Conservation (phyloP, 768 basidiomycete species). For the Daedaleopsis sinensis region DNA sequence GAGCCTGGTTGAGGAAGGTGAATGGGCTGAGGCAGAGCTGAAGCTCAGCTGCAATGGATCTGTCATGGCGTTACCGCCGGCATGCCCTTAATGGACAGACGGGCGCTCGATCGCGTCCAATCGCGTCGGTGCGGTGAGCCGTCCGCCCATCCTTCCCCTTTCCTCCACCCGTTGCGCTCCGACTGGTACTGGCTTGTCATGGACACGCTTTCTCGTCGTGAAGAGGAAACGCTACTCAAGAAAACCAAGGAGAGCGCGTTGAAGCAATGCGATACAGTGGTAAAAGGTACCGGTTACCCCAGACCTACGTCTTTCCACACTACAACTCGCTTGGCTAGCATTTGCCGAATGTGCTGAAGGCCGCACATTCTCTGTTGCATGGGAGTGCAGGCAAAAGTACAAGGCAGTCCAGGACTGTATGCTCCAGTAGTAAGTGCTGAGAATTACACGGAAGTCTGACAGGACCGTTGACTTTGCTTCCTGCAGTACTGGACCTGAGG, state of each 20-base stretch:
- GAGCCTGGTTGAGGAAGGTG: background rate
- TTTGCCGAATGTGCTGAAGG: conserved; percentile 86
- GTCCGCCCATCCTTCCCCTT: conserved; percentile 11
- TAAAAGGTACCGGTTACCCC: conserved; percentile 57
- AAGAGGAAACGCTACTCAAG: conserved; percentile 86
- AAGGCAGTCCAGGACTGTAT: conserved; percentile 78
- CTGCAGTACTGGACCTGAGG: conserved; percentile 68
- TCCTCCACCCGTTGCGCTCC: conserved; percentile 5
- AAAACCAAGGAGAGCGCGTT: conserved; percentile 79
- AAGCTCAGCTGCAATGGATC: conserved; percentile 2
- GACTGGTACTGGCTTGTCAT: conserved; percentile 39
- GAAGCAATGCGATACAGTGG: conserved; percentile 74
- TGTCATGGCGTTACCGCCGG: conserved; percentile 18
- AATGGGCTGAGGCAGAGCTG: background rate
- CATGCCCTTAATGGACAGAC: background rate
- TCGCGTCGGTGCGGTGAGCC: conserved; percentile 19
- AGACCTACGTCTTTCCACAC: background rate
- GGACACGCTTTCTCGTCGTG: conserved; percentile 85
- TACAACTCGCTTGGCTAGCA: conserved; percentile 42
- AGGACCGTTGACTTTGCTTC: background rate
- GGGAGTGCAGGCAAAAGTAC: conserved; percentile 77
- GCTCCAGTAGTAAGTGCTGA: conserved; percentile 66
- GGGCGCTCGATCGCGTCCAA: conserved; percentile 10
- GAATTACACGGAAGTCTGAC: background rate
- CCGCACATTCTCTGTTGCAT: conserved; percentile 81